Conservation (phyloP, 2,329 filamentous ascomycete genomes). For the Trichoderma asperellum region DNA sequence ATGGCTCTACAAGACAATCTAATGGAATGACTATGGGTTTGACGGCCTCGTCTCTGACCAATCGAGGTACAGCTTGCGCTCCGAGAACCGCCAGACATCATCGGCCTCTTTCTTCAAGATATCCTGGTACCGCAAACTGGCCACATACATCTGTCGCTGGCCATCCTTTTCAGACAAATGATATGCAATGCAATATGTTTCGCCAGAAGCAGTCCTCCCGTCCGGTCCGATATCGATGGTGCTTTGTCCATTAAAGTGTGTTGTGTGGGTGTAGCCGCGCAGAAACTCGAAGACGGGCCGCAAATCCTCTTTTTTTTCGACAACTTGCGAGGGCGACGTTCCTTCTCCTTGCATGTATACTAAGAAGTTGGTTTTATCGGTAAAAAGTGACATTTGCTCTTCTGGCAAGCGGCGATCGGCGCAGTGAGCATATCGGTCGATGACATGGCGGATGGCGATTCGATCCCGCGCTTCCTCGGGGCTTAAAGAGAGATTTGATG, state of each 20-base stretch:
- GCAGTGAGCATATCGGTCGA: slow-evolving; percentile 24
- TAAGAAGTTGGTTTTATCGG: not conserved
- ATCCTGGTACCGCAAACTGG: slow-evolving; percentile 23
- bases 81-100: slow-evolving; percentile 10
- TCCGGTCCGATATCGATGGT: slow-evolving; percentile 8
- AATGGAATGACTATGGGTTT: not conserved
- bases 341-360: slow-evolving; percentile 22
- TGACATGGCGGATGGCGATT: slow-evolving; percentile 17
- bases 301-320: slow-evolving; percentile 11
- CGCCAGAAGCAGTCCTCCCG: slow-evolving; percentile 13
- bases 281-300: slow-evolving; percentile 10
- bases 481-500: slow-evolving; percentile 8
- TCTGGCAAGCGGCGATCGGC: slow-evolving; percentile 22
- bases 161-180: slow-evolving; percentile 15
- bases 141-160: slow-evolving; percentile 4
- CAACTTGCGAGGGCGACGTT: slow-evolving; percentile 1
- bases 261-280: slow-evolving; percentile 8
- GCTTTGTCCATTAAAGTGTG: slow-evolving; percentile 26
- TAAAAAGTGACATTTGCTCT: slow-evolving; percentile 24
- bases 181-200: slow-evolving; percentile 25
- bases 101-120: slow-evolving; percentile 10
- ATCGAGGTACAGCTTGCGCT: slow-evolving; percentile 23
- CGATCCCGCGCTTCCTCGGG: slow-evolving; percentile 16
- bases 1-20: not conserved
- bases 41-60: slow-evolving; percentile 20